Conservation (phyloP, 2,329 filamentous ascomycete genomes). For the Escovopsis sp. region DNA sequence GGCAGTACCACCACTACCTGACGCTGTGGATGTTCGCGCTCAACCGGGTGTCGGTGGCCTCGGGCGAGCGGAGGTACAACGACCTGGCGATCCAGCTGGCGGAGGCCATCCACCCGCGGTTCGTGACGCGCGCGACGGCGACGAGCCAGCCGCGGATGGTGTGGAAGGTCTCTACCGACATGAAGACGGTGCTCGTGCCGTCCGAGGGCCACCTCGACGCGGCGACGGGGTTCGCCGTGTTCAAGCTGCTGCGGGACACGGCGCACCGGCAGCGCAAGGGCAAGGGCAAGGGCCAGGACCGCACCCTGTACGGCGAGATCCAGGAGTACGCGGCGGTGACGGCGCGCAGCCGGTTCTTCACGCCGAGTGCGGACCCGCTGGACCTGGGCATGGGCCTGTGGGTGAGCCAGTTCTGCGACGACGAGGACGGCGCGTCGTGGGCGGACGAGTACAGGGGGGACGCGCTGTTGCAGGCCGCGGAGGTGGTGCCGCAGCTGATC, state of each 20-base stretch:
- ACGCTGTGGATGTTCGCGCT: constrained; percentile 50
- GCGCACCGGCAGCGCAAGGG: constrained; percentile 13
- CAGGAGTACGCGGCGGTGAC: constrained; percentile 35
- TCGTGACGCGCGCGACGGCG: constrained; percentile 22
- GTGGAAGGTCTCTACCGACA: constrained; percentile 41
- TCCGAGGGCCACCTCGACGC: constrained; percentile 42
- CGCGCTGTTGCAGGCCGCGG: constrained; percentile 9
- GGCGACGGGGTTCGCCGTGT: constrained; percentile 38
- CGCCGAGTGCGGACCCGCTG: constrained; percentile 33
- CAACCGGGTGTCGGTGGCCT: constrained; percentile 35
- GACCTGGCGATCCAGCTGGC: constrained; percentile 36
- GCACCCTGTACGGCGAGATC: constrained; percentile 31
- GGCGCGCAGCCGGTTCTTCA: constrained; percentile 23
- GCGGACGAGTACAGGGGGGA: constrained; percentile 21
- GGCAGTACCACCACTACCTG: constrained; percentile 48
- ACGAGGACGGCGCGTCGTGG: constrained; percentile 34
- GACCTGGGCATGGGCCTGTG: constrained; percentile 47
- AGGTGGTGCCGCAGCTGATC: no score
- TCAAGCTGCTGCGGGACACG: constrained; percentile 30
- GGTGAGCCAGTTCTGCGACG: constrained; percentile 35
- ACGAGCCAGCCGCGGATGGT: constrained; percentile 24
- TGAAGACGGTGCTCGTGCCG: constrained; percentile 29
- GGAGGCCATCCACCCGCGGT: constrained; percentile 35
- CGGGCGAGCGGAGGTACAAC: constrained; percentile 31
- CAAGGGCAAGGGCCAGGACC: not conserved